A percentile compares a stretch with the other conserved stretches of the same genome.
phyloP scores from a whole-genome alignment of 2,329 filamentous ascomycete genomes.

The Lachnellula hyalina region DNA sequence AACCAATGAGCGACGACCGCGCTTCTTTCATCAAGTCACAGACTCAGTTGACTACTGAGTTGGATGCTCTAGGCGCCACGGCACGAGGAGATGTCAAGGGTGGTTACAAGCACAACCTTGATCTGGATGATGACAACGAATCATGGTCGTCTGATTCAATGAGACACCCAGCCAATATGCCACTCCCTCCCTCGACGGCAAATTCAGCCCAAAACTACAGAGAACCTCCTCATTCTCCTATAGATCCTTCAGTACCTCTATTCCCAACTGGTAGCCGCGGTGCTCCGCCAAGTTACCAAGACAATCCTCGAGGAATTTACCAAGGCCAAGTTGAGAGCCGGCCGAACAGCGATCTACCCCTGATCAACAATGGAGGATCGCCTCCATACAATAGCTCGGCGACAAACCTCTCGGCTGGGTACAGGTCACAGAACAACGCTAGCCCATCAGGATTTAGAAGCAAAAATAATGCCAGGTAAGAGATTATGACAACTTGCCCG shows the following conservation, averaged over 20 bases:
- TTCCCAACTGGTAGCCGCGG: slow-evolving; percentile 39
- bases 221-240: slow-evolving; percentile 39
- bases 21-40: slow-evolving; percentile 98
- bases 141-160: slow-evolving; percentile 58
- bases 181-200: slow-evolving; percentile 28
- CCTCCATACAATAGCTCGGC: slow-evolving; percentile 28
- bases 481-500: background rate
- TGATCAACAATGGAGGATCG: slow-evolving; percentile 18
- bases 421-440: slow-evolving; percentile 37
- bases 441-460: slow-evolving; percentile 37
- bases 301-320: slow-evolving; percentile 21
- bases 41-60: slow-evolving; percentile 78
- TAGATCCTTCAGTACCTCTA: slow-evolving; percentile 46
- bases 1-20: slow-evolving; percentile 93
- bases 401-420: slow-evolving; percentile 31
- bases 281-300: slow-evolving; percentile 29
- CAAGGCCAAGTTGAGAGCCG: slow-evolving; percentile 25
- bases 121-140: slow-evolving; percentile 68
- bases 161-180: slow-evolving; percentile 37
- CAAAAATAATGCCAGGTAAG: slow-evolving; percentile 44
- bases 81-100: slow-evolving; percentile 72
- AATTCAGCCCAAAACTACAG: slow-evolving; percentile 26
- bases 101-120: slow-evolving; percentile 52
- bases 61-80: slow-evolving; percentile 84
- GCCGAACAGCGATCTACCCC: slow-evolving; percentile 18